Evolutionary conservation across 1,284 basidiomycete species (phyloP), one percentile per base, ranked within the genome.

Genomic region (Tylopilus sp.): DNA sequence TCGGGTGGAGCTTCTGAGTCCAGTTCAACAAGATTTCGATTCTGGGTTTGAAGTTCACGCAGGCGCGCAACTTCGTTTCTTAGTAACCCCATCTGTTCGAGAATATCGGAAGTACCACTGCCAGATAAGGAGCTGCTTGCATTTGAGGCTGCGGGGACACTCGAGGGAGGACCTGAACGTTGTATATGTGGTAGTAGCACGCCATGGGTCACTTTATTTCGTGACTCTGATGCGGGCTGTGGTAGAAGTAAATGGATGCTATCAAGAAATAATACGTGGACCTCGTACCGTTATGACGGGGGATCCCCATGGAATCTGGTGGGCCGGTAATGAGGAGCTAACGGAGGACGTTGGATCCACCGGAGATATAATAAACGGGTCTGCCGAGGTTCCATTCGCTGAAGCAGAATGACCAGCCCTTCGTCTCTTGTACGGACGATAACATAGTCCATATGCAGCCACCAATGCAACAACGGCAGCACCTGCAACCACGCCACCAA

Each of bases 41-140:
- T 57, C 44, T 32, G 22, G 69, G 84, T 22, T 81, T 89, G 61
- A 24, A 62, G 24, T 9, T 55, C 6, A 26, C 54, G 60, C 13
- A 72, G 63, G 51, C 53, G 66, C 24, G 57, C 44, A 0, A 72
- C 56, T 38, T 72, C 71, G 6, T 53, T 62, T n/a, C 69, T 57
- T 0, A 71, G 59, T 5, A 39, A 16, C 6, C 26, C 62, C 9
- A 74, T 63, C 12, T 74, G 65, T 33, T 53, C 65, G 4, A 44
- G 7, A 9, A 72, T 51, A 8, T 10, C 36, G 4, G 12, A 2
- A 29, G 53, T 29, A n/a, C 29, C 9, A 22, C 29, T 7, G 22
- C 9, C 4, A 8, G 61, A 47, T 29, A n/a, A 9, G n/a, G 33
- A 13, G 13, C 15, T n/a, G 12, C 47, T n/a, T 7, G 22, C 39